These are phyloP conservation scores for Phytophthora quininea DNA, from an alignment of 352 stramenopile genomes.

Conservation along the genomic window DNA sequence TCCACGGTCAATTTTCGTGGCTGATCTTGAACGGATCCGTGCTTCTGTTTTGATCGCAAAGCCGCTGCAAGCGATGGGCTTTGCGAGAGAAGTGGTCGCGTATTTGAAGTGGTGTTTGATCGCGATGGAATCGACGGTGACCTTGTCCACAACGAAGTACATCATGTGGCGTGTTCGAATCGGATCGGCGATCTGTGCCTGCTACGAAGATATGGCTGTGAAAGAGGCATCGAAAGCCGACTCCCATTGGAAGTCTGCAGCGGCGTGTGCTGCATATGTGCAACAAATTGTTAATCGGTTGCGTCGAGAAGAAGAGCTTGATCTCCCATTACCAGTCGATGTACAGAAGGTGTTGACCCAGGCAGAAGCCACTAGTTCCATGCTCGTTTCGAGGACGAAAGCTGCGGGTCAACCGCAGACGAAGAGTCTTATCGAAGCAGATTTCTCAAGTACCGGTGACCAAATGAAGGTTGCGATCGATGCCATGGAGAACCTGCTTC, in stretches of 20 bases:
- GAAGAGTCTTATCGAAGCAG: slow-evolving; percentile 36
- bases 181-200: slow-evolving; percentile 54
- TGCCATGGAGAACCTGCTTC: slow-evolving; percentile 26
- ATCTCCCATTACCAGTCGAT: slow-evolving; percentile 56
- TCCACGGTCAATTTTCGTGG: slow-evolving; percentile 48
- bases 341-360: slow-evolving; percentile 42
- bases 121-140: slow-evolving; percentile 55
- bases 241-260: slow-evolving; percentile 39
- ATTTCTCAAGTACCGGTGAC: slow-evolving; percentile 27
- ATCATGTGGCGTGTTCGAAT: slow-evolving; percentile 71
- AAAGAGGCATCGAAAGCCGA: slow-evolving; percentile 33
- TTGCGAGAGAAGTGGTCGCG: slow-evolving; percentile 53
- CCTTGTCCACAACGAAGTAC: slow-evolving; percentile 68
- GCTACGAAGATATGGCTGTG: slow-evolving; percentile 55
- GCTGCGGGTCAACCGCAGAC: slow-evolving; percentile 28
- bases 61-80: slow-evolving; percentile 53
- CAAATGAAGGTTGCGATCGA: slow-evolving; percentile 53
- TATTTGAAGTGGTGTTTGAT: slow-evolving; percentile 75
- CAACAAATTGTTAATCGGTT: slow-evolving; percentile 47
- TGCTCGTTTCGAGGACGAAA: slow-evolving; percentile 43
- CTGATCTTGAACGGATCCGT: slow-evolving; percentile 73
- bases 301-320: slow-evolving; percentile 78
- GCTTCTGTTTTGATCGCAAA: slow-evolving; percentile 56
- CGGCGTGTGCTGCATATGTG: slow-evolving; percentile 52
- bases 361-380: slow-evolving; percentile 44